These are phyloP conservation scores for Cucumis hystrix DNA, from an alignment of 306 rosid species.

Conservation along the genomic window DNA sequence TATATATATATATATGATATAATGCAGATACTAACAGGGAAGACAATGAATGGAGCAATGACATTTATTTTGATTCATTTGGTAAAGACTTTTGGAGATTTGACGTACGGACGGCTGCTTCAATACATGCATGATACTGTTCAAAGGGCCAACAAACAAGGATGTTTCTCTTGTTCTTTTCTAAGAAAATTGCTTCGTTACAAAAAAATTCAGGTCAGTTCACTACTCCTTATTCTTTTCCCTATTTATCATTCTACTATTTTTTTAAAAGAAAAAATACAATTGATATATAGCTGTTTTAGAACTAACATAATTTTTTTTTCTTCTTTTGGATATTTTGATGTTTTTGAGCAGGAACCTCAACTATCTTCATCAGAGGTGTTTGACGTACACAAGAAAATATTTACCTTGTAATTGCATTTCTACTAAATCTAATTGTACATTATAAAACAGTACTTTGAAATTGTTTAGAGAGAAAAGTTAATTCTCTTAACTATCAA, in stretches of 20 bases:
- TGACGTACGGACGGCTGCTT: slow-evolving; percentile 36
- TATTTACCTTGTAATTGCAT: slow-evolving; percentile 18
- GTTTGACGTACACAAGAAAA: slow-evolving; percentile 27
- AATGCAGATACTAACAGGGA: slow-evolving; percentile 36
- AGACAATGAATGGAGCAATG: slow-evolving; percentile 57
- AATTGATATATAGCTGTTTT: too few relatives aligned
- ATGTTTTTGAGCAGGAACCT: slow-evolving; percentile 32
- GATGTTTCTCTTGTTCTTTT: slow-evolving; percentile 13
- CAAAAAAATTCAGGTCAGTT: slow-evolving; percentile 37
- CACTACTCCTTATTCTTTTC: neutral
- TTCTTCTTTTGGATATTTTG: neutral
- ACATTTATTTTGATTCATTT: slow-evolving; percentile 37
- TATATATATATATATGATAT: too few relatives aligned
- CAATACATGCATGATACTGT: slow-evolving; percentile 14
- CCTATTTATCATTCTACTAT: too few relatives aligned
- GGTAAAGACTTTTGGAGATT: neutral
- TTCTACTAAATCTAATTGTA: neutral
- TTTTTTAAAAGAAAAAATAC: too few relatives aligned
- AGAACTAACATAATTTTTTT: too few relatives aligned
- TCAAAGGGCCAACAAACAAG: slow-evolving; percentile 12
- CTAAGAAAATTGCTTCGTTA: slow-evolving; percentile 22
- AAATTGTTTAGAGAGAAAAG: neutral
- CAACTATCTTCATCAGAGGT: slow-evolving; percentile 42
- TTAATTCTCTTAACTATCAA: neutral
- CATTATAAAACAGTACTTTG: neutral